Base-by-base conservation (phyloP, 371 early-diverging fungal species). In the Rhizopus delemar region DNA sequence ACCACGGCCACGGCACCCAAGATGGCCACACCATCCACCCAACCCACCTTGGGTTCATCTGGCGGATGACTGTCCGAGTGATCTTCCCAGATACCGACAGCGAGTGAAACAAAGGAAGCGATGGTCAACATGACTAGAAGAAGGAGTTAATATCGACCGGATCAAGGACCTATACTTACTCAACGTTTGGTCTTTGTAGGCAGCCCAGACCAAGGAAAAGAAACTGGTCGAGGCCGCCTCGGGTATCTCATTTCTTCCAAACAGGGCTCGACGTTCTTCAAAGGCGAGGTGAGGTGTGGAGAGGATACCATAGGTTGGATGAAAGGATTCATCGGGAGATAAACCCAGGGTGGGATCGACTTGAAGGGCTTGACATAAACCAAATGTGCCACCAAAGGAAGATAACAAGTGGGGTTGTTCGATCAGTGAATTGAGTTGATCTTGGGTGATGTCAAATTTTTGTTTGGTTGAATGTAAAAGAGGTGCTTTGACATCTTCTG, bases 21-120 rank as follows among this genome's bases (percentile, higher is more conserved):
- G 60, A 92, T 88, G 16, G 86, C 88, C 13, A 84, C 78, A 57
- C 88, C 88, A 59, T 88, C 88, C 39, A 86, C 83, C 88, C 84
- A 83, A 43, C 84, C 81, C 31, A 81, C 70, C 56, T 74, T 74
- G 22, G 81, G 77, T 49, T 83, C 84, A 56, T 69, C 71, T 41
- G 57, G 59, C 28, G 73, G 69, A 58, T 78, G 79, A 15, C 74
- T 69, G 12, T 66, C 65, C 33, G 77, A 77, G 43, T 73, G 71
- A 59, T 91, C 91, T 63, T 93, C 85, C 73, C 89, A 93, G 38
- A 94, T 69, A 33, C 95, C 95, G 36, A 91, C 77, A n/a, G 62
- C 87, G 4, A 94, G 78, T 2, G 93, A 91, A 15, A 93, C 82
- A 28, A 93, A 41, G 6, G 94, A 88, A 31, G 94, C 93, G 16